These are phyloP conservation scores for Phytophthora podocarpi DNA, from an alignment of 352 stramenopile species.

Conservation along the genomic window DNA sequence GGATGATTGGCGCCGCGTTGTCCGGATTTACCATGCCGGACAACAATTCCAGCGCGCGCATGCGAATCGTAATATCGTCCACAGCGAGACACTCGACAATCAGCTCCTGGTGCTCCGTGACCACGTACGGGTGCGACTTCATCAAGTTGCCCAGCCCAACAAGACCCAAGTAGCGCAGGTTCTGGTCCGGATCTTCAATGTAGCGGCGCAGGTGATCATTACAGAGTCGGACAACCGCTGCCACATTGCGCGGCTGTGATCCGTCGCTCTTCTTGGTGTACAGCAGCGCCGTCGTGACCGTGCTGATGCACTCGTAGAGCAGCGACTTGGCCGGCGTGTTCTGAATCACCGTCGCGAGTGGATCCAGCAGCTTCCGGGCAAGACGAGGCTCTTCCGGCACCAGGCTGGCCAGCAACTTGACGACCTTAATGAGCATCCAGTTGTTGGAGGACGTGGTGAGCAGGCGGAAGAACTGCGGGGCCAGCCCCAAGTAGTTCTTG, in stretches of 20 bases:
- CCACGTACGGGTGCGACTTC: slow-evolving; percentile 94
- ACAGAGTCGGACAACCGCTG: slow-evolving; percentile 94
- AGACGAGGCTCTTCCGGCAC: slow-evolving; percentile 98
- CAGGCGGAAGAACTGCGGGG: slow-evolving; percentile 98
- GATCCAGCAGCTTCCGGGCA: slow-evolving; percentile 97
- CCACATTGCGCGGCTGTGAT: slow-evolving; percentile 93
- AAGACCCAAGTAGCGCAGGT: slow-evolving; percentile 98
- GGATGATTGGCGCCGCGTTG: slow-evolving; percentile 96
- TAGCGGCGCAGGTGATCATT: slow-evolving; percentile 96
- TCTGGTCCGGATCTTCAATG: slow-evolving; percentile 98
- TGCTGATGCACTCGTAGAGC: slow-evolving; percentile 98
- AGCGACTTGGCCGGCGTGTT: slow-evolving; percentile 98
- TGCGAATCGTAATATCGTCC: slow-evolving; percentile 99
- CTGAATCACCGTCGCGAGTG: slow-evolving; percentile 96
- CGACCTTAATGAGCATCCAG: slow-evolving; percentile 99
- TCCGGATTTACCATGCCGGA: slow-evolving; percentile 95
- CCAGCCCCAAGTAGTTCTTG: slow-evolving; percentile 98
- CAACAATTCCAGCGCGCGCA: slow-evolving; percentile 96
- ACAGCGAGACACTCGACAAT: slow-evolving; percentile 97
- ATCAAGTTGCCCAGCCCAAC: slow-evolving; percentile 98
- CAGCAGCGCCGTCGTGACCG: slow-evolving; percentile 96
- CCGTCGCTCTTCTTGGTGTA: slow-evolving; percentile 97
- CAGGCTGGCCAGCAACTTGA: slow-evolving; percentile 98
- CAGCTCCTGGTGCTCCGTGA: slow-evolving; percentile 94
- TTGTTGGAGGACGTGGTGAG: slow-evolving; percentile 98